Evolutionary conservation across 2,329 filamentous ascomycete genomes (phyloP), one percentile per base, ranked within the genome.

Genomic region (Ceratocystiopsis sp.): DNA sequence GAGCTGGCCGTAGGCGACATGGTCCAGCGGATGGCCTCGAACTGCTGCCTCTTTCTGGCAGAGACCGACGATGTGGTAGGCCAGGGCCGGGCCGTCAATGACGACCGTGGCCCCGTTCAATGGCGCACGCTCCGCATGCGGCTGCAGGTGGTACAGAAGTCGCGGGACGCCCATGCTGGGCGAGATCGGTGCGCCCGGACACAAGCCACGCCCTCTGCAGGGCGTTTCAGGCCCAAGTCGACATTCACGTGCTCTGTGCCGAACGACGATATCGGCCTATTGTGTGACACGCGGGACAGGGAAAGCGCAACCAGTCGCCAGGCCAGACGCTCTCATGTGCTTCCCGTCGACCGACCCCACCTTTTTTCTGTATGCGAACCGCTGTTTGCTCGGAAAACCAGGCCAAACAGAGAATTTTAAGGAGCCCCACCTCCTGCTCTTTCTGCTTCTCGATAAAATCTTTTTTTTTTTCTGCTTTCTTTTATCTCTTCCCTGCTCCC

Each of bases 71-170:
- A 46, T 41, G 37, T 47, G 43, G 53, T 58, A 55, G n/a, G 53
- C 52, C 43, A 56, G 43, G 3, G 47, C 49, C 3, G 54, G 54
- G 16, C 54, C 54, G 39, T 56, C 54, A 10, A 56, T 47, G 9
- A 54, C 49, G 13, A 53, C 47, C 6, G 43, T 41, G 2, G 46
- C 43, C 15, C 42, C 40, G 32, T 48, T 48, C 9, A 56, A 40
- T 3, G 43, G 41, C 3, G 42, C 45, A 15, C 43, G 46, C 13
- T 53, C 45, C 13, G 47, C 54, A 34, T 49, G 52, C 10, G 51
- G 52, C 39, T 43, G 42, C 18, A 55, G 42, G 19, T 43, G 48
- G 6, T 44, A n/a, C 7, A 51, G 47, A 12, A 56, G 47, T 34
- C 48, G 47, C 7, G 49, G 51, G 25, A 56, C 51, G 11, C 54